phyloP scores from a whole-genome alignment of 78 protist genomes.

The Dictyostelium intermedium region DNA sequence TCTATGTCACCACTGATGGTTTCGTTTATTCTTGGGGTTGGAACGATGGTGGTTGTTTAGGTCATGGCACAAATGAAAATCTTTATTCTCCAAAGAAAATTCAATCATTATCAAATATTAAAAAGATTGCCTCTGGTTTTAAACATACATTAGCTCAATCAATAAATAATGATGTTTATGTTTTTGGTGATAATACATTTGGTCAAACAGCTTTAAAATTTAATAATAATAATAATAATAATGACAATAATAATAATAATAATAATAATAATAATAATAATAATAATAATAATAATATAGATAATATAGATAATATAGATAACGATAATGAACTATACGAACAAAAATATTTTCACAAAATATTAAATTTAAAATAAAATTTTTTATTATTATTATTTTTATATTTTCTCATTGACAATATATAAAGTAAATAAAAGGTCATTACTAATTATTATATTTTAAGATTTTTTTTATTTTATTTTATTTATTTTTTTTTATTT shows the following conservation, averaged over 20 bases:
- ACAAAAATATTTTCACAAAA: not conserved
- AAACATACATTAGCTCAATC: not conserved
- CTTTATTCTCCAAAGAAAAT: not conserved
- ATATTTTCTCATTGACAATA: no score
- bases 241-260: not conserved
- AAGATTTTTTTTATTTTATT: no score
- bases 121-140: not conserved
- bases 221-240: not conserved
- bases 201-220: slow-evolving; percentile 6
- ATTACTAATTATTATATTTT: no score
- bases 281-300: not conserved
- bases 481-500: no score
- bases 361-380: not conserved
- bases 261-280: not conserved
- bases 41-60: not conserved
- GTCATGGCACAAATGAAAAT: not conserved
- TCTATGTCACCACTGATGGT: not conserved
- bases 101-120: not conserved
- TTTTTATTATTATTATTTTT: not conserved
- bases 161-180: not conserved
- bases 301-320: not conserved
- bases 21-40: slow-evolving; percentile 9
- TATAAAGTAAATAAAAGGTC: no score
- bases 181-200: slow-evolving; percentile 21
- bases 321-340: not conserved